These are phyloP conservation scores for Chalciporus sp. DNA, from an alignment of 1,284 basidiomycete species.

Conservation along the genomic window DNA sequence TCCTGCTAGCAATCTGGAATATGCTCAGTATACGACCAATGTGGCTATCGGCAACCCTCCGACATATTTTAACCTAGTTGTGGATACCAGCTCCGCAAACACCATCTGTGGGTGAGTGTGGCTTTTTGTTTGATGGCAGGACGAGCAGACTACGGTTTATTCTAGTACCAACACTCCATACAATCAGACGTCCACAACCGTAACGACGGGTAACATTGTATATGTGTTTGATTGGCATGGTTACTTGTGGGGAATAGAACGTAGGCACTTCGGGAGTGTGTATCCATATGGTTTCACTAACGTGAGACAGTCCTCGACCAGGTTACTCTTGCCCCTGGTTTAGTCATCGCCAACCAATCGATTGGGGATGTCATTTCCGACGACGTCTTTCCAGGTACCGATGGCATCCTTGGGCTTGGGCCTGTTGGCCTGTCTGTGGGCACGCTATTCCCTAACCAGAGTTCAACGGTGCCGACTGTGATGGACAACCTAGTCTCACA, in stretches of 20 bases:
- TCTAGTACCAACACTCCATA: constrained; percentile 22
- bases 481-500: constrained; percentile 30
- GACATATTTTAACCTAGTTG: constrained; percentile 25
- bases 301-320: constrained; percentile 23
- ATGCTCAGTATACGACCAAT: constrained; percentile 22
- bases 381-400: constrained; percentile 12
- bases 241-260: constrained; percentile 26
- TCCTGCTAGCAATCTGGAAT: constrained; percentile 22
- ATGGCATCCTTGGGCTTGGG: constrained; percentile 32
- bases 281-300: not conserved
- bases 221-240: constrained; percentile 26
- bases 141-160: not conserved
- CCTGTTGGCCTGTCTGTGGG: constrained; percentile 25
- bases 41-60: constrained; percentile 29
- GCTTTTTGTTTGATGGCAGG: not conserved
- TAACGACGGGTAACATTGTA: constrained; percentile 26
- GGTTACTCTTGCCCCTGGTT: constrained; percentile 18
- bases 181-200: constrained; percentile 23
- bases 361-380: constrained; percentile 24
- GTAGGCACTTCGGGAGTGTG: constrained; percentile 6
- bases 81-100: constrained; percentile 39
- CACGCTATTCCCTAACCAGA: constrained; percentile 4
- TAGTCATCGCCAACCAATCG: constrained; percentile 28
- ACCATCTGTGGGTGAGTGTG: constrained; percentile 33
- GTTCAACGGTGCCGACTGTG: constrained; percentile 25